Base-by-base conservation (phyloP, 805 yeast genomes). In the Jamesozyma hellenica region DNA sequence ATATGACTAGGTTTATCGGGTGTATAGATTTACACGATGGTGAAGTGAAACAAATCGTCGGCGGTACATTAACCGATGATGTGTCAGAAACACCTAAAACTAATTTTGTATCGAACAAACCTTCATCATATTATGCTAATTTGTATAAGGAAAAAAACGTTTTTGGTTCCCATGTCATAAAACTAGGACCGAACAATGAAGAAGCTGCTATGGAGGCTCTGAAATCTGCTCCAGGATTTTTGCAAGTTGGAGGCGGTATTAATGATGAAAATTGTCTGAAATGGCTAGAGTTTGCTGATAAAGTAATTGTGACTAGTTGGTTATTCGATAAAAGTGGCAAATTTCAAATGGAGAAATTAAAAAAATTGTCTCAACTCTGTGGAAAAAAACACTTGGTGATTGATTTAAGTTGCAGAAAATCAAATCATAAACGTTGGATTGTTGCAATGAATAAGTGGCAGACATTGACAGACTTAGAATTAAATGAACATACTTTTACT, bases 361-460 rank as follows among this genome's bases (percentile, higher is more conserved):
- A 61, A 21, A 49, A 55, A 12, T 53, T 92, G 14, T 72, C 71
- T 13, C 36, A 52, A 0, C 45, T 68, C 16, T 79, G 90, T 15
- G 95, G 95, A 0, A 74, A 70, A 13, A 67, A 68, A 3, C 65
- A 72, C 33, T 62, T 92, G n/a, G 88, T 92, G 8, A 79, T 92
- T 32, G 98, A 92, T 58, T 68, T 92, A 52, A 85, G 95, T 57
- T 90, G 97, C 59, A 72, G 94, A 43, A 61, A 65, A 14, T 55
- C 53, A 5, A 49, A 41, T 7, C 50, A 46, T 17, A 40, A 41
- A 8, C 49, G 42, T 35, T 92, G 98, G 98, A 72, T 81, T 28
- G 98, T 92, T n/a, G 96, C 97, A 2, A 92, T 87, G 77, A 88
- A 92, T 63, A 82, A 87, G 61, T 92, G 99, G 99, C 96, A 88